Conservation (phyloP, 2,329 filamentous ascomycete species). For the Talaromyces pinophilus region DNA sequence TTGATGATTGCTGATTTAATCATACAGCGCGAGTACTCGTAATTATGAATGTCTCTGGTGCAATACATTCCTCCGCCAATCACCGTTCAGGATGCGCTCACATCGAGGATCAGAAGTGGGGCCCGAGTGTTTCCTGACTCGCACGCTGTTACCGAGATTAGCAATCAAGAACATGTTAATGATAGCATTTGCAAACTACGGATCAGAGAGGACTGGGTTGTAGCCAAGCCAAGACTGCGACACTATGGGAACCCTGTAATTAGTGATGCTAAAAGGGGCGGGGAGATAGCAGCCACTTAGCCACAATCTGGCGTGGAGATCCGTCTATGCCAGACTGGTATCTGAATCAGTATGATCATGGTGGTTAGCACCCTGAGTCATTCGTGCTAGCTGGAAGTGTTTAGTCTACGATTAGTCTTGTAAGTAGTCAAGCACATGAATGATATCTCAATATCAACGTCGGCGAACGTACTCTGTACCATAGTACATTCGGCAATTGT, state of each 20-base stretch:
- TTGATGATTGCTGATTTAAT: background rate
- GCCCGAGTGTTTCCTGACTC: background rate
- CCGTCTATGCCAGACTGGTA: background rate
- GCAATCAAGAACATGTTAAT: background rate
- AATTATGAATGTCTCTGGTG: background rate
- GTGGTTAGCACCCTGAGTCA: background rate
- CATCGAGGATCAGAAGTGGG: background rate
- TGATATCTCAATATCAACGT: background rate
- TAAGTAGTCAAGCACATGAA: background rate
- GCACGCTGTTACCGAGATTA: background rate
- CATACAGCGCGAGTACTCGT: background rate
- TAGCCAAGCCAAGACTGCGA: background rate
- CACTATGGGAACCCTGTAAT: background rate
- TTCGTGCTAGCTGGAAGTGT: slow-evolving; percentile 3
- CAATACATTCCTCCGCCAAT: background rate
- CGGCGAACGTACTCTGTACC: background rate
- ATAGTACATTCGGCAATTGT: background rate
- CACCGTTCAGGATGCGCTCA: background rate
- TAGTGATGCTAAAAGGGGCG: background rate
- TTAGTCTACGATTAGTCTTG: background rate
- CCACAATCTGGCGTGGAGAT: slow-evolving; percentile 7
- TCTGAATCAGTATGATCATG: background rate
- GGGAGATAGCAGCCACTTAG: background rate
- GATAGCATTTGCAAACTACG: background rate
- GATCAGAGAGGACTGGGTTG: background rate